Conservation (phyloP, 257 asterid genomes). For the Forsythia viridissima region DNA sequence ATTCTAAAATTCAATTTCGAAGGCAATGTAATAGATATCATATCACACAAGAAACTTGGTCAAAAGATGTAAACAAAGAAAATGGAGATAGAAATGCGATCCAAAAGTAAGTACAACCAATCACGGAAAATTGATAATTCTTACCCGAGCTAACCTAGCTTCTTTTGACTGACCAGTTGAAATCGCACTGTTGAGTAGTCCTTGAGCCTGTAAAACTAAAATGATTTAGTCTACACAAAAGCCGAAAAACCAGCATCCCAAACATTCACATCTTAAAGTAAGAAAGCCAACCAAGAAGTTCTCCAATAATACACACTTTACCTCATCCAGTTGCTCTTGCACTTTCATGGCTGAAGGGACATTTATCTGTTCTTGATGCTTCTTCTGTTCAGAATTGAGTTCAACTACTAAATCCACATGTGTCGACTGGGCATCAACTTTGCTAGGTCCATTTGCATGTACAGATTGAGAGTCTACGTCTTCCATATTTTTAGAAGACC, state of each 20-base stretch:
- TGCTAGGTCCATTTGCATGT: constrained; percentile 44
- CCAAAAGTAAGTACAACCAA: constrained; percentile 18
- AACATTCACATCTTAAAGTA: constrained; percentile 22
- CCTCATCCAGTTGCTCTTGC: constrained; percentile 96
- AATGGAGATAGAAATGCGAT: constrained; percentile 1
- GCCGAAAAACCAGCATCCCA: constrained; percentile 4
- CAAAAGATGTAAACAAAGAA: not conserved
- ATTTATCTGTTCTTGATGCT: constrained; percentile 51
- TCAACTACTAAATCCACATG: constrained; percentile 45
- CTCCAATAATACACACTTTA: constrained; percentile 29
- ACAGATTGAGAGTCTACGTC: constrained; percentile 43
- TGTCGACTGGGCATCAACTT: constrained; percentile 37
- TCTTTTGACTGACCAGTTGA: constrained; percentile 97
- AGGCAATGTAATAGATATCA: constrained; percentile 2
- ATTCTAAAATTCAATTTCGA: constrained; percentile 4
- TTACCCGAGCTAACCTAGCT: constrained; percentile 97
- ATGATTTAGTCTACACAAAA: constrained; percentile 31
- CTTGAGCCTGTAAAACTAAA: constrained; percentile 82
- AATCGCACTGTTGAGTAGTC: constrained; percentile 79
- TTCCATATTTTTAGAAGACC: constrained; percentile 35
- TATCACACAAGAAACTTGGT: constrained; percentile 6
- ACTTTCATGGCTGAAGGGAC: constrained; percentile 54
- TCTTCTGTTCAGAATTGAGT: constrained; percentile 48
- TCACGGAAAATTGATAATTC: constrained; percentile 23
- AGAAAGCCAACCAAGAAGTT: constrained; percentile 16